Evolutionary conservation across 371 early-diverging fungal genomes (phyloP), one percentile per base, ranked within the genome.

Genomic region (Rhizopus arrhizus): DNA sequence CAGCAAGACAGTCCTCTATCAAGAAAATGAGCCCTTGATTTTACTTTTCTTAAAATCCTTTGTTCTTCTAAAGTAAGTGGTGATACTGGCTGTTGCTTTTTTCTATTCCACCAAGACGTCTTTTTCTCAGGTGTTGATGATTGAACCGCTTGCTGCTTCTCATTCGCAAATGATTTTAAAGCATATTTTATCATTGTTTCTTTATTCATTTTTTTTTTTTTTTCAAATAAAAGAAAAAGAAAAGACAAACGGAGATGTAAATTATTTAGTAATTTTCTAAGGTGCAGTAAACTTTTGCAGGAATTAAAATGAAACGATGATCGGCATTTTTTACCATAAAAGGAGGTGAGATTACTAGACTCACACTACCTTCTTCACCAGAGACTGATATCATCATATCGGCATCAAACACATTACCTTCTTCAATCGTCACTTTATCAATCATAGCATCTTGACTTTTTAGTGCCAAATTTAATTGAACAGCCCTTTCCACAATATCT

Each of bases 1-100:
- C 84, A 80, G 46, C 75, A 78, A 11, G 68, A 55, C 35, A 72
- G 57, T 3, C 78, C 81, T 54, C 61, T 56, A 54, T 80, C 82
- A 4, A 78, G 64, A 53, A 69, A 66, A 52, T 66, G 61, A 5
- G 80, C 80, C 32, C 75, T 67, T 5, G 51, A 38, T 45, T 78
- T 80, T 33, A 82, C 78, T 49, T 38, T 51, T 13, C 66, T 72
- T 32, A 78, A 56, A 0, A 77, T 45, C 9, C 53, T 58, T 36
- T 69, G 66, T 32, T 77, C 78, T 49, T 61, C 55, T 16, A 50
- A 47, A 13, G 65, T 59, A 4, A 78, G 57, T 6, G 74, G 69
- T 33, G 75, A 68, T 7, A 70, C 66, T 6, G 75, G 53, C 54
- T 66, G 31, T 11, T 64, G 55, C 15, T 66, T 60, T 35, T 52